Evolutionary conservation across 129 eudicot species (phyloP).

Genomic region (Erigeron canadensis): DNA sequence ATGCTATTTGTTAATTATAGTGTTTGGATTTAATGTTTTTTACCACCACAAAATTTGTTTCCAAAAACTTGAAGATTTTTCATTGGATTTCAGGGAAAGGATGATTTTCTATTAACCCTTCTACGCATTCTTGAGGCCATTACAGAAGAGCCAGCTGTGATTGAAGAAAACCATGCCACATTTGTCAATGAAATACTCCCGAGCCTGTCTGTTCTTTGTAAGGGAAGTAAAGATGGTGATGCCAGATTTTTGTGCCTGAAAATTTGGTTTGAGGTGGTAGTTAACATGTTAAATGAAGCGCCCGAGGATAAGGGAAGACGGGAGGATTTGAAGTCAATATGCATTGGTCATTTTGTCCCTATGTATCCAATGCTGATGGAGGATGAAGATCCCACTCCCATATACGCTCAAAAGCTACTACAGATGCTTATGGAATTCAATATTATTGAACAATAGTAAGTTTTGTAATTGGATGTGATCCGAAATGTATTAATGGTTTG

Average conservation of each 20-base stretch:
- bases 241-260: constrained; percentile 88
- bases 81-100: constrained; percentile 73
- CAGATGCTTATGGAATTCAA: constrained; percentile 72
- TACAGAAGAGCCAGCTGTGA: constrained; percentile 66
- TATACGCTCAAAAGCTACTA: constrained; percentile 77
- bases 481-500: constrained; percentile 23
- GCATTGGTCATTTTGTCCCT: constrained; percentile 61
- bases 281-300: constrained; percentile 53
- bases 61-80: constrained; percentile 1
- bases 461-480: constrained; percentile 13
- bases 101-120: constrained; percentile 81
- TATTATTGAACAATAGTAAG: constrained; percentile 18
- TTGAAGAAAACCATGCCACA: constrained; percentile 42
- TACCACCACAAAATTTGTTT: background rate
- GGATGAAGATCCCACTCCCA: constrained; percentile 97
- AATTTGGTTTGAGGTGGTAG: constrained; percentile 79
- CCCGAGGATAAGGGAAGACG: constrained; percentile 33
- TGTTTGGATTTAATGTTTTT: constrained; percentile 1
- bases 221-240: constrained; percentile 93
- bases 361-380: constrained; percentile 74
- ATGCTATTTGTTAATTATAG: background rate
- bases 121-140: constrained; percentile 71
- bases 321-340: constrained; percentile 60
- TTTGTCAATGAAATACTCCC: constrained; percentile 71
- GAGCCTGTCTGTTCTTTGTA: constrained; percentile 67